Evolutionary conservation across 2,329 filamentous ascomycete species (phyloP), one percentile per base, ranked within the genome.

Genomic region (Fusarium sp.): DNA sequence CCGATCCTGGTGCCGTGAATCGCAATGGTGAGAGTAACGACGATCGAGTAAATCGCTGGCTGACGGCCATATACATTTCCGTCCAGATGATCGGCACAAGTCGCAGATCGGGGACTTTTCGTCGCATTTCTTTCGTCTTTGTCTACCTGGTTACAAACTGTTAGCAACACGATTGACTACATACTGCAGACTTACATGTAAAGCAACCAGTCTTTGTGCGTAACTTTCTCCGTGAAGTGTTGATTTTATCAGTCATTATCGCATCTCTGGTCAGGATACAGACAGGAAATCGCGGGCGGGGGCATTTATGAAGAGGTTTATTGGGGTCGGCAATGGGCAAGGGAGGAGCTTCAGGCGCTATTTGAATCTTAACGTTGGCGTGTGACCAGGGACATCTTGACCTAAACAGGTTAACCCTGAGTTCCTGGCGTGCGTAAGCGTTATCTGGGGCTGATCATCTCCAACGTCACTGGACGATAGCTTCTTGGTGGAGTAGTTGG

Each of bases 171-270:
- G 17, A 17, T 11, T 3, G 13, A n/a, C 7, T 13, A 6, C 1
- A 14, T 18, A 10, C 9, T 12, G 5, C 34, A 8, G 3, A 22
- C 17, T 52, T 62, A 75, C 72, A 75, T 15, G 69, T 75, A 7
- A 75, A 61, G 20, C 73, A 75, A 5, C 73, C 73, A 18, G 73
- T 75, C 30, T 75, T 75, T 32, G 69, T 71, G 22, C 73, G 73
- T 5, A 75, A 22, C 32, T 55, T 68, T 12, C 39, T 45, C 45
- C 57, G 52, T 0, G 65, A 34, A n/a, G 28, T 62, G 52, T 63
- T 73, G 8, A 22, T 36, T 36, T 28, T 55, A 12, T 32, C 26
- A 2, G 18, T 54, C 26, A 39, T 41, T 1, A 2, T 55, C 8
- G 34, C 28, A 60, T 55, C 28, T 14, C 14, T 22, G 7, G 5